Percentiles rank a stretch among this genome's conserved stretches.
phyloP scores from a whole-genome alignment of 768 basidiomycete genomes.

The Melanogaster broomeanus region DNA sequence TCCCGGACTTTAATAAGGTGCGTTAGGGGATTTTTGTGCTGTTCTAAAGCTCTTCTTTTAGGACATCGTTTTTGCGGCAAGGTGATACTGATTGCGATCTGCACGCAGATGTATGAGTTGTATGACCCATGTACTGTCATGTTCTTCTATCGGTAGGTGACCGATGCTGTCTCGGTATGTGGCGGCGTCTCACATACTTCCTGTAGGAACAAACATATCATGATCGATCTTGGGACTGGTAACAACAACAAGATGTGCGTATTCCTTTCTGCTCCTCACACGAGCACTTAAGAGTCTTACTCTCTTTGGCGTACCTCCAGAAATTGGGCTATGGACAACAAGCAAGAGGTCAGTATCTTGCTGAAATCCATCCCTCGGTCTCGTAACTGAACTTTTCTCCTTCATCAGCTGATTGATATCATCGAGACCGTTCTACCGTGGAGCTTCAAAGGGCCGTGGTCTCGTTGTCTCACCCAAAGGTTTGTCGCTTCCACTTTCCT shows the following conservation, averaged over 20 bases:
- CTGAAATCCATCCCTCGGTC: not conserved
- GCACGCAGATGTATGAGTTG: constrained; percentile 90
- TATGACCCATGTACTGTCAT: constrained; percentile 97
- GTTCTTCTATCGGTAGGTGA: constrained; percentile 92
- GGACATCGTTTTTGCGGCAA: not conserved
- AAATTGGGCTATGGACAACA: constrained; percentile 99
- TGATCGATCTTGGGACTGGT: constrained; percentile 99
- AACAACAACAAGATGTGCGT: constrained; percentile 99
- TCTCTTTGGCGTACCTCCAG: constrained; percentile 41
- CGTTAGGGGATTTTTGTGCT: not conserved
- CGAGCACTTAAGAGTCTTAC: not conserved
- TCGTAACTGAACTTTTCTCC: not conserved
- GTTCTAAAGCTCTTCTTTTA: not conserved
- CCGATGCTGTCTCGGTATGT: not conserved
- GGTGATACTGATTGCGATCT: not conserved
- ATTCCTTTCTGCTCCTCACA: not conserved
- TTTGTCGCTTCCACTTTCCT: constrained; percentile 29
- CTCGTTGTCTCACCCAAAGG: constrained; percentile 96
- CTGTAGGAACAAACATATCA: constrained; percentile 94
- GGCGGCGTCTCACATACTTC: not conserved
- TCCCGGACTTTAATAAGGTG: constrained; percentile 98
- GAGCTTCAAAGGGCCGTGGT: constrained; percentile 97
- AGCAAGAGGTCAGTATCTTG: constrained; percentile 76
- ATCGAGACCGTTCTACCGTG: constrained; percentile 98
- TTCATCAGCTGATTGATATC: constrained; percentile 85